Conservation (phyloP, 352 stramenopile genomes). For the Phytophthora constricta region DNA sequence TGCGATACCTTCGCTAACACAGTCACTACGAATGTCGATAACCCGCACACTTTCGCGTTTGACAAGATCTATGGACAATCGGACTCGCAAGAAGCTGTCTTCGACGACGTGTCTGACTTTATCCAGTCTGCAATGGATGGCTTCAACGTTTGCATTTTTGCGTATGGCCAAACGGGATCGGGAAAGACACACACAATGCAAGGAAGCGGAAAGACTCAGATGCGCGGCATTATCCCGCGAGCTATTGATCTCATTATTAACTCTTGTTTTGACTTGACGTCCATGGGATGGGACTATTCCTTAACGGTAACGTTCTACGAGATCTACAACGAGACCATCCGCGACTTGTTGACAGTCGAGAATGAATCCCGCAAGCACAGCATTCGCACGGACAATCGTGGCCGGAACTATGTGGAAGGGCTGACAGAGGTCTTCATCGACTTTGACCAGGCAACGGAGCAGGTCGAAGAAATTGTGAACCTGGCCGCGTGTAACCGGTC, state of each 20-base stretch:
- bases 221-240: conserved; percentile 98
- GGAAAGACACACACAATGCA: conserved; percentile 99
- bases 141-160: conserved; percentile 99
- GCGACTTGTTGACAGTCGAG: conserved; percentile 93
- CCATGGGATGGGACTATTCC: conserved; percentile 95
- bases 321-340: conserved; percentile 99
- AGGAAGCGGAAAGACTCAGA: conserved; percentile 94
- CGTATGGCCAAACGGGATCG: conserved; percentile 97
- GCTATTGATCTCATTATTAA: conserved; percentile 94
- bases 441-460: conserved; percentile 83
- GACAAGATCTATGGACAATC: conserved; percentile 97
- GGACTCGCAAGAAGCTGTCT: conserved; percentile 96
- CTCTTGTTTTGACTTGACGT: conserved; percentile 66
- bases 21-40: conserved; percentile 74
- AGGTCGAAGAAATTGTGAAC: conserved; percentile 89
- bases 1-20: conserved; percentile 78
- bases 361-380: conserved; percentile 69
- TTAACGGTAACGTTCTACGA: conserved; percentile 99
- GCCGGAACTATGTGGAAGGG: conserved; percentile 89
- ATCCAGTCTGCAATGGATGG: conserved; percentile 96
- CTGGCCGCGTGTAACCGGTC: conserved; percentile 94
- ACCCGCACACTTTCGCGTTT: conserved; percentile 94
- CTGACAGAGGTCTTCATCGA: conserved; percentile 85
- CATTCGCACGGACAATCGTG: conserved; percentile 82
- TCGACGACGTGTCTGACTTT: conserved; percentile 91